Percentiles rank a stretch among this genome's conserved stretches.
Conservation (phyloP, 2,329 filamentous ascomycete species). For the Pseudocercospora macadamiae region DNA sequence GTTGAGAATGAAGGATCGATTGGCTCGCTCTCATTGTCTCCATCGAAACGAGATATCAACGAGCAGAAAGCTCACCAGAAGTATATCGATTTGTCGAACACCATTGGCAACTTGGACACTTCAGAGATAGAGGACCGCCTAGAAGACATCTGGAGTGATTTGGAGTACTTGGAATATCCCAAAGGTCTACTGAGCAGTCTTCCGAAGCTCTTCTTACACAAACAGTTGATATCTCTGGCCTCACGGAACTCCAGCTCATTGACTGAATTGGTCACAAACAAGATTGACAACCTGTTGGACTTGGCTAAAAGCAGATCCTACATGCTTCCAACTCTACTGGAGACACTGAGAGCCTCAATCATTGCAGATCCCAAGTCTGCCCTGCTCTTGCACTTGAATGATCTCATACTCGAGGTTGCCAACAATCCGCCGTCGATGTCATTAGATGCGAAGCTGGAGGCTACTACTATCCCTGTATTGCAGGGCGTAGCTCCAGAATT, state of each 20-base stretch:
- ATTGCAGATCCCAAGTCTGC: slow-evolving; percentile 34
- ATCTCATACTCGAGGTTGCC: slow-evolving; percentile 45
- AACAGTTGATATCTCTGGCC: slow-evolving; percentile 29
- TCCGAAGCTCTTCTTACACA: slow-evolving; percentile 44
- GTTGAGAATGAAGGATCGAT: slow-evolving; percentile 26
- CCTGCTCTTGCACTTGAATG: slow-evolving; percentile 41
- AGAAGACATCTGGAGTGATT: slow-evolving; percentile 50
- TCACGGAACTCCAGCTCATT: slow-evolving; percentile 23
- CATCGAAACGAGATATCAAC: slow-evolving; percentile 32
- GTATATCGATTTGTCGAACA: slow-evolving; percentile 19
- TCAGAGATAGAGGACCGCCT: slow-evolving; percentile 19
- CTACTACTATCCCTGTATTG: slow-evolving; percentile 40
- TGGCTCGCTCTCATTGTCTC: slow-evolving; percentile 20
- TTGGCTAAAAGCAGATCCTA: slow-evolving; percentile 36
- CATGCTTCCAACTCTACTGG: slow-evolving; percentile 35
- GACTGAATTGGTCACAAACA: slow-evolving; percentile 11
- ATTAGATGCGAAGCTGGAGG: slow-evolving; percentile 51
- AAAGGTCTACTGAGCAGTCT: too few species aligned
- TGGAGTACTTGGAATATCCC: slow-evolving; percentile 52
- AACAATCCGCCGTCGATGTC: slow-evolving; percentile 46
- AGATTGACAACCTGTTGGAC: slow-evolving; percentile 19
- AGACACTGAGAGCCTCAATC: slow-evolving; percentile 29
- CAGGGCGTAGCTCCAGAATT: slow-evolving; percentile 38
- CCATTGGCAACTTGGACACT: background rate
- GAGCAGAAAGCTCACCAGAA: slow-evolving; percentile 31